A percentile compares a stretch with the other conserved stretches of the same genome.
These are phyloP conservation scores for Trichoderma afroharzianum DNA, from an alignment of 2,329 filamentous ascomycete genomes.

Conservation along the genomic window DNA sequence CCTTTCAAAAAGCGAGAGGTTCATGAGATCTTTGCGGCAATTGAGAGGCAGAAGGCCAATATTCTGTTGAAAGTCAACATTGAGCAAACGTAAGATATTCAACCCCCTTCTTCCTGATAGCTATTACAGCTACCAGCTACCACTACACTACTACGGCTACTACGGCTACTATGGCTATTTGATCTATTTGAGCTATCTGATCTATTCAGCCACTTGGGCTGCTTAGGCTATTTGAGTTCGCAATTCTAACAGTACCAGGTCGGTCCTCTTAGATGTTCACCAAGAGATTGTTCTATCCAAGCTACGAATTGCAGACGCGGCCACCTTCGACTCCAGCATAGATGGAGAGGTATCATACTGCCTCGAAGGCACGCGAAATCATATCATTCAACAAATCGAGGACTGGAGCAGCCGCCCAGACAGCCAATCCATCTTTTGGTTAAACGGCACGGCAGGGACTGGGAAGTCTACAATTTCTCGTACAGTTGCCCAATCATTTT, in stretches of 20 bases:
- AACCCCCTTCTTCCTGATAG: not conserved
- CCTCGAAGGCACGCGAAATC: slow-evolving; percentile 28
- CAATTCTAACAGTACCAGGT: not conserved
- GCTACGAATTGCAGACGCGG: slow-evolving; percentile 24
- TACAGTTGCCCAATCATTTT: slow-evolving; percentile 25
- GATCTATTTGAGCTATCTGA: too few relatives aligned
- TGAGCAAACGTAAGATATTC: slow-evolving; percentile 12
- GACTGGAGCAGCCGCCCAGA: slow-evolving; percentile 27
- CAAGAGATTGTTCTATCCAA: slow-evolving; percentile 24
- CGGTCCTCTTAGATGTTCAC: slow-evolving; percentile 17
- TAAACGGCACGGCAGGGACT: slow-evolving; percentile 38
- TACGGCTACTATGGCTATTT: too few relatives aligned
- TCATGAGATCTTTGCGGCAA: not conserved
- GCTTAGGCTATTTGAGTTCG: fast-evolving
- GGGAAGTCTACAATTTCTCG: slow-evolving; percentile 40
- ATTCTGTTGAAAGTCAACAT: slow-evolving; percentile 10
- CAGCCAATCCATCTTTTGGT: slow-evolving; percentile 32
- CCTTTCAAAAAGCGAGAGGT: slow-evolving; percentile 15
- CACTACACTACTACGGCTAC: not conserved
- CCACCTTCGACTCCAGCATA: slow-evolving; percentile 33
- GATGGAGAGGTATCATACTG: slow-evolving; percentile 31
- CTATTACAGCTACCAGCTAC: not conserved
- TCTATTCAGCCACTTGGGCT: not conserved
- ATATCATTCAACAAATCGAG: slow-evolving; percentile 27
- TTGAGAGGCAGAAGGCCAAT: slow-evolving; percentile 6